Percentiles rank a stretch among this genome's conserved stretches.
phyloP scores from a whole-genome alignment of 2,329 filamentous ascomycete species.

The Huntiella bhutanensis region DNA sequence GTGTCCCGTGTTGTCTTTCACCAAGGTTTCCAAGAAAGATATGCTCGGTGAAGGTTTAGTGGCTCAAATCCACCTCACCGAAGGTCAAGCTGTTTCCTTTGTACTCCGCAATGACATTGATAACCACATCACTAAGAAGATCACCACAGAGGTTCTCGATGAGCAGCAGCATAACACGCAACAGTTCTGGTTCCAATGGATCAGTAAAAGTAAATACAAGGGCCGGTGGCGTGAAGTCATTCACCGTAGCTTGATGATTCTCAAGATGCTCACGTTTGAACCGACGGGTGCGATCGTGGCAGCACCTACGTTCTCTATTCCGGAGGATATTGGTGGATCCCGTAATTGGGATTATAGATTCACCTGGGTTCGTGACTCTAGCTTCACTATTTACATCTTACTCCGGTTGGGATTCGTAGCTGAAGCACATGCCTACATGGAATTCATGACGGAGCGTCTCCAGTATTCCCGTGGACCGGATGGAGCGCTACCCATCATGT shows the following conservation, averaged over 20 bases:
- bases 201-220: conserved; percentile 48
- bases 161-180: conserved; percentile 50
- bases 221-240: conserved; percentile 58
- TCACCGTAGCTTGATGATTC: conserved; percentile 48
- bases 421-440: conserved; percentile 62
- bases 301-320: conserved; percentile 58
- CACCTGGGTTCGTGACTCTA: conserved; percentile 60
- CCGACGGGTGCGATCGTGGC: conserved; percentile 63
- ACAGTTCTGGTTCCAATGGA: conserved; percentile 56
- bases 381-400: conserved; percentile 61
- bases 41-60: conserved; percentile 44
- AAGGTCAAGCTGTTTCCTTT: conserved; percentile 52
- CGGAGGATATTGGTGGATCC: conserved; percentile 51
- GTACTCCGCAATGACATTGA: conserved; percentile 44
- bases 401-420: conserved; percentile 56
- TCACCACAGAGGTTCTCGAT: conserved; percentile 40
- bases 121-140: conserved; percentile 35
- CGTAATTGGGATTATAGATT: conserved; percentile 58
- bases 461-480: conserved; percentile 38
- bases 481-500: conserved; percentile 59
- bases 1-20: conserved; percentile 36
- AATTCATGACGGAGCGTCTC: conserved; percentile 56
- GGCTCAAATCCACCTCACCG: conserved; percentile 37
- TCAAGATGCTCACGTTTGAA: conserved; percentile 62
- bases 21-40: conserved; percentile 29